phyloP scores from a whole-genome alignment of 345 rosid species.

The Brassica rapa region DNA sequence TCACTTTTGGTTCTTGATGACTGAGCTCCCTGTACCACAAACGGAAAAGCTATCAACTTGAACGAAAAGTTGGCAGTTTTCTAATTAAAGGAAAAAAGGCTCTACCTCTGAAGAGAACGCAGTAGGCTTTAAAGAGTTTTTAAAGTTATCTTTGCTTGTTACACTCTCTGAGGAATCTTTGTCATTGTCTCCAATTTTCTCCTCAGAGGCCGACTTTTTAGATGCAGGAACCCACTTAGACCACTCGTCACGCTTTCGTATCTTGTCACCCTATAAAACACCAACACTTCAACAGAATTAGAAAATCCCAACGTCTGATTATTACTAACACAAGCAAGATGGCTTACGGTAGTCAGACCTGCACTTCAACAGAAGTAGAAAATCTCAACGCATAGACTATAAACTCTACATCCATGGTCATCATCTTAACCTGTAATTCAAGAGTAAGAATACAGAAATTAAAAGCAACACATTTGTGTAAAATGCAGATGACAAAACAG shows the following conservation, averaged over 20 bases:
- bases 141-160: slow-evolving; percentile 36
- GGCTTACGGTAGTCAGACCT: slow-evolving; percentile 55
- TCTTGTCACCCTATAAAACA: slow-evolving; percentile 63
- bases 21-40: slow-evolving; percentile 41
- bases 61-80: slow-evolving; percentile 27
- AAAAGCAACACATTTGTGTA: not conserved
- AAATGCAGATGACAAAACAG: not conserved
- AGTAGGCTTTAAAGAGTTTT: slow-evolving; percentile 21
- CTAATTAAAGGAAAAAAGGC: slow-evolving; percentile 9
- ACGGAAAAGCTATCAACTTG: slow-evolving; percentile 11
- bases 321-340: not conserved
- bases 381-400: slow-evolving; percentile 75
- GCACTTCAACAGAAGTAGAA: slow-evolving; percentile 71
- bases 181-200: slow-evolving; percentile 42
- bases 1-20: slow-evolving; percentile 40
- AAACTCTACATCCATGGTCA: slow-evolving; percentile 73
- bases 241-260: slow-evolving; percentile 79
- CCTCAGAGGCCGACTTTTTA: slow-evolving; percentile 45
- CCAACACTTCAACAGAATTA: slow-evolving; percentile 15
- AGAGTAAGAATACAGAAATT: not conserved
- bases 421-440: slow-evolving; percentile 70
- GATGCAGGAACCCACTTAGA: slow-evolving; percentile 65
- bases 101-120: slow-evolving; percentile 29
- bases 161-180: slow-evolving; percentile 28
- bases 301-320: not conserved